Percentiles rank a stretch among this genome's conserved stretches.
Evolutionary conservation across 208 protist genomes (phyloP).

Genomic region (Trypanosomatidae sp.): DNA sequence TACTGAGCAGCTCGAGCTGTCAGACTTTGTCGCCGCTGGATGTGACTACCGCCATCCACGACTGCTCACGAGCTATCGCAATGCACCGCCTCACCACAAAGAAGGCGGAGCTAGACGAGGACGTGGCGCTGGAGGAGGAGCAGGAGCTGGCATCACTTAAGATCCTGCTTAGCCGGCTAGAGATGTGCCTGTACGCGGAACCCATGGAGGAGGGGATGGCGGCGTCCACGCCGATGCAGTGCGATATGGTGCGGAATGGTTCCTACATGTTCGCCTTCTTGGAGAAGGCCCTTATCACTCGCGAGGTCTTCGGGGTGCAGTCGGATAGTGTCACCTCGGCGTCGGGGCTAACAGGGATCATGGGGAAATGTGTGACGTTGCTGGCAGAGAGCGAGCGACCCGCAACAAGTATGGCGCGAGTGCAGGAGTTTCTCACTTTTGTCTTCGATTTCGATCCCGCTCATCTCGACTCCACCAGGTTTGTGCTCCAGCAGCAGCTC

Average conservation of each 20-base stretch:
- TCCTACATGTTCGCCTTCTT: constrained; percentile 71
- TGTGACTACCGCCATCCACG: constrained; percentile 78
- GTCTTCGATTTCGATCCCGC: constrained; percentile 50
- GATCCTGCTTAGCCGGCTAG: constrained; percentile 60
- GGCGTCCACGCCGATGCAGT: background rate
- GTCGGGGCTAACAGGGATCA: constrained; percentile 54
- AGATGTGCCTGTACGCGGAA: constrained; percentile 48
- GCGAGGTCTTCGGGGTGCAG: constrained; percentile 52
- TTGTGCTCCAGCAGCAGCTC: constrained; percentile 60
- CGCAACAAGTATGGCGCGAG: constrained; percentile 50
- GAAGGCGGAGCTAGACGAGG: constrained; percentile 16
- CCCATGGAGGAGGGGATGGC: constrained; percentile 12
- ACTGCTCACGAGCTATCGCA: constrained; percentile 70
- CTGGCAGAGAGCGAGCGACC: constrained; percentile 63
- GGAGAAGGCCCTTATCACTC: constrained; percentile 69
- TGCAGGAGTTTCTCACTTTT: constrained; percentile 72
- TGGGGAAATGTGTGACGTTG: constrained; percentile 64
- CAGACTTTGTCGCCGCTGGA: constrained; percentile 69
- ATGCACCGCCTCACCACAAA: constrained; percentile 45
- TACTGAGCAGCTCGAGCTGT: constrained; percentile 59
- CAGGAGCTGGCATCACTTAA: constrained; percentile 80
- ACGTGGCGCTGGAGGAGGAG: constrained; percentile 38
- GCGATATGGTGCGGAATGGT: constrained; percentile 65
- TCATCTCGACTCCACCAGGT: constrained; percentile 41
- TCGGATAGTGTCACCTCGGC: constrained; percentile 20